A percentile compares a stretch with the other conserved stretches of the same genome.
Evolutionary conservation across 1,139 yeast species (phyloP).

Genomic region (Candida buenavistaensis): DNA sequence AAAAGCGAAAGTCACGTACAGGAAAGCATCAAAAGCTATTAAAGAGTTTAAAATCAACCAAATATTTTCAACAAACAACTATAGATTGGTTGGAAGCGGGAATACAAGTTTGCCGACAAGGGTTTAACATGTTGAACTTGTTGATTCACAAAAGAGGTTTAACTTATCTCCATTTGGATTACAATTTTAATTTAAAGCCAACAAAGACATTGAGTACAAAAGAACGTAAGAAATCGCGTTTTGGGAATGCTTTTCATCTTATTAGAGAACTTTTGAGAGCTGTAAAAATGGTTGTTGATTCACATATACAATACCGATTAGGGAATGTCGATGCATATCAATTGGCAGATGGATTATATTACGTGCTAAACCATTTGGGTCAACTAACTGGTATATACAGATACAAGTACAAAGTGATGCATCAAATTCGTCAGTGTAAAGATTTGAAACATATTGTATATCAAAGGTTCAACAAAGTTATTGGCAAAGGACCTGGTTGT

Average conservation of each 20-base stretch:
- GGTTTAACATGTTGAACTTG: constrained; percentile 88
- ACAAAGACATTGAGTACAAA: constrained; percentile 95
- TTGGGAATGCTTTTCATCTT: constrained; percentile 94
- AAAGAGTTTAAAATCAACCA: constrained; percentile 70
- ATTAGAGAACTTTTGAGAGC: constrained; percentile 85
- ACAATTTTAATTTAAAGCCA: constrained; percentile 93
- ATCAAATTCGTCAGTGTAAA: constrained; percentile 93
- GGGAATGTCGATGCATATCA: constrained; percentile 94
- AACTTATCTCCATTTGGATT: constrained; percentile 90
- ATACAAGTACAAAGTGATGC: constrained; percentile 97
- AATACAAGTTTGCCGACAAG: constrained; percentile 87
- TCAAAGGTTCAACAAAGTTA: constrained; percentile 70
- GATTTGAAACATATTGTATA: constrained; percentile 92
- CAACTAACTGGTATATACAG: constrained; percentile 95
- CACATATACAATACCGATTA: constrained; percentile 86
- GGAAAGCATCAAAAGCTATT: constrained; percentile 59
- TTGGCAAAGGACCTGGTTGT: constrained; percentile 98
- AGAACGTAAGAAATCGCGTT: constrained; percentile 92
- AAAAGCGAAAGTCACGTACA: constrained; percentile 28
- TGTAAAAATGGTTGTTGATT: constrained; percentile 82
- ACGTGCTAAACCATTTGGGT: constrained; percentile 88
- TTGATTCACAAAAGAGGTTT: constrained; percentile 89
- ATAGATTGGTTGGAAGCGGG: constrained; percentile 99
- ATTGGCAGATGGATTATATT: constrained; percentile 90
- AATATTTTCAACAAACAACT: constrained; percentile 86